phyloP scores from a whole-genome alignment of 345 rosid species.

The Cardamine resedifolia region DNA sequence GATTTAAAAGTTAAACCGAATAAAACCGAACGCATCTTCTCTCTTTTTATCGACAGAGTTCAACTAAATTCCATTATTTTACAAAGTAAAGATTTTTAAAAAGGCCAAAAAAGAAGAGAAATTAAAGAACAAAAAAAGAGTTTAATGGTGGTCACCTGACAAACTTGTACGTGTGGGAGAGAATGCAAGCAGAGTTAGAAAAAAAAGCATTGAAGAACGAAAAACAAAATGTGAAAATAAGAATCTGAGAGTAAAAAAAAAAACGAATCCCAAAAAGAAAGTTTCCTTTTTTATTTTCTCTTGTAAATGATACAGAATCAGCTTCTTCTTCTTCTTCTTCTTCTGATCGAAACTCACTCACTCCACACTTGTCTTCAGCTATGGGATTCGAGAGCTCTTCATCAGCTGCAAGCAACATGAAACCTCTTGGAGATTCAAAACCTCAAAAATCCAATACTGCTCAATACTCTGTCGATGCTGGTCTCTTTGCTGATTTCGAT shows the following conservation, averaged over 20 bases:
- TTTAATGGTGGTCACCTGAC: too few species aligned
- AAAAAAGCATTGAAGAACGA: conserved; percentile 11
- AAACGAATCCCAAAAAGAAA: conserved; percentile 23
- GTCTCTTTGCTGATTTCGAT: conserved; percentile 68
- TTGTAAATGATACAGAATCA: conserved; percentile 36
- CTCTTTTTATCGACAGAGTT: neutral
- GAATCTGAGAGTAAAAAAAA: neutral
- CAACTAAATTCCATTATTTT: too few species aligned
- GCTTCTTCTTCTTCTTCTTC: conserved; percentile 27
- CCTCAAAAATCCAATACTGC: conserved; percentile 42
- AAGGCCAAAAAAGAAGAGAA: too few species aligned
- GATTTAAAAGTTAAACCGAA: neutral
- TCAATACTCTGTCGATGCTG: conserved; percentile 75
- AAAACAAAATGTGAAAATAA: conserved; percentile 1
- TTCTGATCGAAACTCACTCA: conserved; percentile 15
- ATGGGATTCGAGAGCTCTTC: conserved; percentile 40
- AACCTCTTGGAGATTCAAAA: conserved; percentile 38
- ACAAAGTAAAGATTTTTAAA: too few species aligned
- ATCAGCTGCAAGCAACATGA: conserved; percentile 56
- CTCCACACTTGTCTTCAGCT: neutral
- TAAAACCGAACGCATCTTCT: neutral
- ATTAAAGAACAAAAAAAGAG: neutral
- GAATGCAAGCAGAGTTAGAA: conserved; percentile 10
- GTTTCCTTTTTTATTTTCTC: neutral
- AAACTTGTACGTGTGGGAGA: conserved; percentile 42